These are phyloP conservation scores for Carex cristatella DNA, from an alignment of 176 grass and related monocot species.

Conservation along the genomic window DNA sequence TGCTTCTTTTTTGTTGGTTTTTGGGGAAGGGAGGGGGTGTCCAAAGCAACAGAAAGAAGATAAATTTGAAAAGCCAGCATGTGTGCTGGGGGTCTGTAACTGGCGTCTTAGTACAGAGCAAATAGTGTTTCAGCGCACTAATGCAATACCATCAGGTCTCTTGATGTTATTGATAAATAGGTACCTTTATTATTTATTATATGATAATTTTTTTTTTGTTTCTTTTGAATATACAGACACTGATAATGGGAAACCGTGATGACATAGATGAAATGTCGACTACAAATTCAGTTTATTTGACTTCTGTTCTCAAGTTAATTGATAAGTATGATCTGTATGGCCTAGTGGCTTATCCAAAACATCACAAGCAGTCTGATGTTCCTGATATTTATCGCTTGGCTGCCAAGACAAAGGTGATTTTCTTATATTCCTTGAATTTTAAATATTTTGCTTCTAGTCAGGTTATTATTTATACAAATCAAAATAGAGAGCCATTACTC, in stretches of 20 bases:
- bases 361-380: conserved; percentile 49
- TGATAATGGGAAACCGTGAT: conserved; percentile 54
- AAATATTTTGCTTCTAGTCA: background rate
- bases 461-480: background rate
- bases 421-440: background rate
- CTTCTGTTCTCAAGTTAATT: conserved; percentile 45
- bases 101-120: background rate
- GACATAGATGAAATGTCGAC: conserved; percentile 50
- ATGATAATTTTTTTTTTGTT: background rate
- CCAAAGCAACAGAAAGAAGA: background rate
- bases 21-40: background rate
- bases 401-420: conserved; percentile 45
- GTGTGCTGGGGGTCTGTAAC: background rate
- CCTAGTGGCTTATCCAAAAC: conserved; percentile 55
- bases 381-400: conserved; percentile 49
- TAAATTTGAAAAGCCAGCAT: background rate
- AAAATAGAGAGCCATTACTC: background rate
- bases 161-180: background rate
- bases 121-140: background rate
- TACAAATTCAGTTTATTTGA: conserved; percentile 44
- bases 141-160: background rate
- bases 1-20: background rate
- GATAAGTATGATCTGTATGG: conserved; percentile 55
- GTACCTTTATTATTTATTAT: background rate
- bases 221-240: conserved; percentile 18